Evolutionary conservation across 768 basidiomycete species (phyloP), one percentile per base, ranked within the genome.

Genomic region (Lactarius tabidus): DNA sequence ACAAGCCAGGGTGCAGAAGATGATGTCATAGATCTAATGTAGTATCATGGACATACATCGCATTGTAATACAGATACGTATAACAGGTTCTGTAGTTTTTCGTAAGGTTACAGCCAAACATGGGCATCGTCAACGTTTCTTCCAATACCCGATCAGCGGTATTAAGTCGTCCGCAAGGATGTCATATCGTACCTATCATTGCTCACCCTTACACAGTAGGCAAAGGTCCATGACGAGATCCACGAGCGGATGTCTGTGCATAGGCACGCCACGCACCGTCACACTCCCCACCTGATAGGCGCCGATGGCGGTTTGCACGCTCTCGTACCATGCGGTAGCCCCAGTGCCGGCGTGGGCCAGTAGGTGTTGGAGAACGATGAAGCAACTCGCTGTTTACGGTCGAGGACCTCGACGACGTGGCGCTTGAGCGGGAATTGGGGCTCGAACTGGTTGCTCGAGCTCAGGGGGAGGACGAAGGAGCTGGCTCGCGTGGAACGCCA

Each of bases 381-480:
- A 85, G 72, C 87, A 90, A 0, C 80, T 79, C 15, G 86, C 78
- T 1, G 87, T 78, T 68, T 89, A 90, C 2, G 87, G 83, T 80
- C 80, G 15, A 91, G 74, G 41, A 79, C 79, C 26, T 85, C 84
- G 48, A 82, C 80, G 57, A 90, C 80, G 53, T 77, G 79, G 39
- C 84, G 82, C 69, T 91, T 88, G 17, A 79, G 67, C 33, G 72
- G 74, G 35, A 71, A 73, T 38, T 72, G 71, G 18, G 71, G 71
- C 6, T 73, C 77, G 3, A 73, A 70, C 26, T 75, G 68, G 15
- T 67, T 65, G 71, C 41, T 81, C 73, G 65, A 73, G 72, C 78
- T 78, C 51, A 90, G 77, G 6, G 87, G 84, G 12, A 93, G 76
- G n/a, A 9, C 87, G 83, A 45, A 90, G 88, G 18, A 93, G 81